These are phyloP conservation scores for Inga laurina DNA, from an alignment of 306 rosid species.

Conservation along the genomic window DNA sequence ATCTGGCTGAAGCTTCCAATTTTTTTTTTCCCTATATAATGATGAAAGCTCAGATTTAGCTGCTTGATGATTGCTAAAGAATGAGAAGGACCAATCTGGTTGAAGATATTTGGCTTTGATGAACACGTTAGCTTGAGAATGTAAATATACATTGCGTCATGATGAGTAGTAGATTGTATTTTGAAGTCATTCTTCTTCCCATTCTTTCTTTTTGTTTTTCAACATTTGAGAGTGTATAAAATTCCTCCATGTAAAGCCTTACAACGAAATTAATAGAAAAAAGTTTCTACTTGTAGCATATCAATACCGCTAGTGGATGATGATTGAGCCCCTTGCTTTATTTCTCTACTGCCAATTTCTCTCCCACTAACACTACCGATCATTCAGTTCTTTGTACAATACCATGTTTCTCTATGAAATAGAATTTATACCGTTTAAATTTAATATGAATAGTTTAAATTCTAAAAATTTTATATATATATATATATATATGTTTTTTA, in stretches of 20 bases:
- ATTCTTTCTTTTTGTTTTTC: not conserved
- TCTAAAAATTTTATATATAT: too few relatives aligned
- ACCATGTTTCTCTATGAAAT: too few relatives aligned
- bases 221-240: not conserved
- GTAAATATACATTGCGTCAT: slow-evolving; percentile 12
- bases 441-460: not conserved
- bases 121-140: slow-evolving; percentile 31
- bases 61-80: not conserved
- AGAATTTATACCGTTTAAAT: too few relatives aligned
- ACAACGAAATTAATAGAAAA: slow-evolving; percentile 3
- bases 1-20: not conserved
- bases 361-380: not conserved
- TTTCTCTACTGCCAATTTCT: not conserved
- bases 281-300: not conserved
- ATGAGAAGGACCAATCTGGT: slow-evolving; percentile 10
- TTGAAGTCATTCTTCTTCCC: slow-evolving; percentile 2
- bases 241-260: slow-evolving; percentile 40
- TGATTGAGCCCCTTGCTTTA: not conserved
- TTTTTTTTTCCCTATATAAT: not conserved
- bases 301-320: not conserved
- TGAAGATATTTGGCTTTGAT: slow-evolving; percentile 16
- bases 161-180: slow-evolving; percentile 11
- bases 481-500: too few relatives aligned
- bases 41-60: slow-evolving; percentile 27
- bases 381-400: too few relatives aligned